These are phyloP conservation scores for Rhizophagus sp. DNA, from an alignment of 192 early-diverging fungal species.

Conservation along the genomic window DNA sequence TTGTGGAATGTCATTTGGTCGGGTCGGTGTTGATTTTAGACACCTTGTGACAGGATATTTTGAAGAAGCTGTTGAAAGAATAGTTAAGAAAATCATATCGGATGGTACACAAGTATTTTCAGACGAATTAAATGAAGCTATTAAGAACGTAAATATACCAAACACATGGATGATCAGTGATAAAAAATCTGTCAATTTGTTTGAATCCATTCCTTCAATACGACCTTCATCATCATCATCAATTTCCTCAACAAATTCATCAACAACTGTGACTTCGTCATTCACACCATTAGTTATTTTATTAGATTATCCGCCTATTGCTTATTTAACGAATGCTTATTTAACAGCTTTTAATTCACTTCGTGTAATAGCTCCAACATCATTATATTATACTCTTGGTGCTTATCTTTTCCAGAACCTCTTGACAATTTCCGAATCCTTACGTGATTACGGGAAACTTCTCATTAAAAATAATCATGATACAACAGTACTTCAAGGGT, in stretches of 20 bases:
- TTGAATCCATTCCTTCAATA: constrained; percentile 8
- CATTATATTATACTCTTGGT: constrained; percentile 35
- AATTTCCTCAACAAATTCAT: constrained; percentile 11
- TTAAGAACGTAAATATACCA: constrained; percentile 36
- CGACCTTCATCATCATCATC: not conserved
- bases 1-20: constrained; percentile 75
- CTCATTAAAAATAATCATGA: constrained; percentile 18
- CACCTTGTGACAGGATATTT: constrained; percentile 58
- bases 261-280: constrained; percentile 32
- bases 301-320: constrained; percentile 66
- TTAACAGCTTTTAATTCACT: constrained; percentile 65
- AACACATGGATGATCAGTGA: constrained; percentile 50
- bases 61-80: constrained; percentile 58
- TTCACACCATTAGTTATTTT: constrained; percentile 56
- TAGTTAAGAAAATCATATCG: constrained; percentile 52
- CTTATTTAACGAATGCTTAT: constrained; percentile 65
- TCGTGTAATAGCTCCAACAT: constrained; percentile 54
- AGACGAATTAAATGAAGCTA: constrained; percentile 41
- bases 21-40: constrained; percentile 78
- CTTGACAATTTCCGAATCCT: constrained; percentile 4
- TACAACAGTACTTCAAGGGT: constrained; percentile 11
- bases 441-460: constrained; percentile 15
- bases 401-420: constrained; percentile 1
- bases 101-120: constrained; percentile 52
- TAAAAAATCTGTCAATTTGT: constrained; percentile 27